These are phyloP conservation scores for Polychytrium aggregatum DNA, from an alignment of 192 early-diverging fungal genomes.

Conservation along the genomic window DNA sequence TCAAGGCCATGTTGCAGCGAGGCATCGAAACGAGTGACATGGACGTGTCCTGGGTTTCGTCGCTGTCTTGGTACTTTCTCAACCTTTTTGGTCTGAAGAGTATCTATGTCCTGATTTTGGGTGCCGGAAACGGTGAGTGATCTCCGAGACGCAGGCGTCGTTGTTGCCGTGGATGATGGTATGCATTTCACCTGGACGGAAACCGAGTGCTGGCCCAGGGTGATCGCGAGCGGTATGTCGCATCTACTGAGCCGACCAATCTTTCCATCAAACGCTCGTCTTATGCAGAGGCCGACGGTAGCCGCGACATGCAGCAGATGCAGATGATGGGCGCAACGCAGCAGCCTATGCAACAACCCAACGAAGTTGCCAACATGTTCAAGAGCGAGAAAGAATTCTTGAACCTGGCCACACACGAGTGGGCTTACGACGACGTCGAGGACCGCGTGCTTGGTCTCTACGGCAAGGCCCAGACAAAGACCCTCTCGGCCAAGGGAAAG, in stretches of 20 bases:
- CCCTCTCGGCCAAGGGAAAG: too few relatives aligned
- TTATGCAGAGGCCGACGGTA: slow-evolving; percentile 75
- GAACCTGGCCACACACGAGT: slow-evolving; percentile 68
- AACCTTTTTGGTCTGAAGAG: slow-evolving; percentile 90
- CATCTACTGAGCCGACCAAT: too few relatives aligned
- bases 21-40: slow-evolving; percentile 91
- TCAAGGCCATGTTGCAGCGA: slow-evolving; percentile 96
- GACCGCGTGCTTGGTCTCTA: slow-evolving; percentile 54
- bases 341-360: slow-evolving; percentile 61
- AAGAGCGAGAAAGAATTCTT: slow-evolving; percentile 80
- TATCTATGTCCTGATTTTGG: slow-evolving; percentile 85
- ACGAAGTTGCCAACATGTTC: slow-evolving; percentile 72
- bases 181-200: too few relatives aligned
- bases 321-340: slow-evolving; percentile 57
- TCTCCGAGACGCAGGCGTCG: background rate
- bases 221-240: too few relatives aligned
- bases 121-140: slow-evolving; percentile 68
- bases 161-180: background rate
- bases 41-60: slow-evolving; percentile 97
- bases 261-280: too few relatives aligned
- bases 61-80: slow-evolving; percentile 96
- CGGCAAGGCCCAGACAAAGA: too few relatives aligned
- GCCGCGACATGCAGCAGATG: slow-evolving; percentile 88
- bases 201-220: too few relatives aligned
- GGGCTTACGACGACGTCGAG: slow-evolving; percentile 72